Conservation (phyloP, 768 basidiomycete species). For the Candolleomyces aberdarensis region DNA sequence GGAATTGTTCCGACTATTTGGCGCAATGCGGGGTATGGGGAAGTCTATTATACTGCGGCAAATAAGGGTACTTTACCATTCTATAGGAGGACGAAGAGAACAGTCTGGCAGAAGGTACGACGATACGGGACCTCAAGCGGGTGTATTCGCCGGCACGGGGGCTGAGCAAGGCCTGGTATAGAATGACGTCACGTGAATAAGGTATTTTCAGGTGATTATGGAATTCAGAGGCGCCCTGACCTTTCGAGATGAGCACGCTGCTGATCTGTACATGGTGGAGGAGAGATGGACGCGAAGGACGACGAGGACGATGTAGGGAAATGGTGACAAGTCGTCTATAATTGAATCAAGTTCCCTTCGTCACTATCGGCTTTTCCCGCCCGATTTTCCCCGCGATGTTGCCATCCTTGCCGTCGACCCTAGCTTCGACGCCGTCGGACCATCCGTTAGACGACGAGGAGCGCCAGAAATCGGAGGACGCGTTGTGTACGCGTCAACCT, state of each 20-base stretch:
- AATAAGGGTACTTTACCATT: neutral
- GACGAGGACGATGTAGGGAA: neutral
- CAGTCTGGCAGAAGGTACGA: neutral
- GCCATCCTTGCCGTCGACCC: conserved; percentile 7
- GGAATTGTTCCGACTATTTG: conserved; percentile 47
- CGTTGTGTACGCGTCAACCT: neutral
- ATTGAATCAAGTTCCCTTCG: neutral
- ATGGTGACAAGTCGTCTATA: too few species aligned
- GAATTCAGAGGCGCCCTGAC: neutral
- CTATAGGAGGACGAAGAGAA: conserved; percentile 1
- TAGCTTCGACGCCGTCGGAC: too few species aligned
- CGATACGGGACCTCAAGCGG: neutral
- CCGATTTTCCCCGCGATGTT: conserved; percentile 21
- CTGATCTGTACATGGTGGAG: neutral
- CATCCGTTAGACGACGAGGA: conserved; percentile 12
- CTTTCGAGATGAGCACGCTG: neutral
- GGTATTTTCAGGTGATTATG: neutral
- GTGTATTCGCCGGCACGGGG: neutral
- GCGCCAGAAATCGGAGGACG: conserved; percentile 1
- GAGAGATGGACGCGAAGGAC: neutral
- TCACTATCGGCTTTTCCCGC: conserved; percentile 20
- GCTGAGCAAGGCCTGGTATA: neutral
- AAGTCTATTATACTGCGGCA: neutral
- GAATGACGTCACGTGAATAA: neutral
- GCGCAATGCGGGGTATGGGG: neutral